These are phyloP conservation scores for Cutaneotrichosporon cutaneum DNA, from an alignment of 1,284 basidiomycete genomes.

Conservation along the genomic window DNA sequence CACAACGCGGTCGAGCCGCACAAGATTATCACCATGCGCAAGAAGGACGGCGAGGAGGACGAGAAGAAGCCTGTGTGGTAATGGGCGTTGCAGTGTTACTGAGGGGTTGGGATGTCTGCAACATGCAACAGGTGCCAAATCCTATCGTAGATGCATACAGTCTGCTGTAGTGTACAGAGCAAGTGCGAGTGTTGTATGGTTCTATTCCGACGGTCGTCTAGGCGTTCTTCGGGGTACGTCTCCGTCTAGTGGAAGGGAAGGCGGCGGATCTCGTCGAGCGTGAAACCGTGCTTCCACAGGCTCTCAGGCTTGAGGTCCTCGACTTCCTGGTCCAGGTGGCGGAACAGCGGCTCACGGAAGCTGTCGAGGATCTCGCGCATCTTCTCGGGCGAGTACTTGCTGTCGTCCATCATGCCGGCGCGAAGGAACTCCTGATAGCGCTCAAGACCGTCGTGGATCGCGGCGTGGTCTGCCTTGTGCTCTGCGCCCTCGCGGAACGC, in stretches of 20 bases:
- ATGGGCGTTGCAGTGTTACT: no score
- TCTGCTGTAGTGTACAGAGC: conserved; percentile 1
- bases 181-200: neutral
- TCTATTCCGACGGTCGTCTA: conserved; percentile 16
- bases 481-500: conserved; percentile 57
- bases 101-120: neutral
- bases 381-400: conserved; percentile 60
- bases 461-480: conserved; percentile 63
- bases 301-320: conserved; percentile 63
- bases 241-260: conserved; percentile 51
- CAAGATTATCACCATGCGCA: conserved; percentile 32
- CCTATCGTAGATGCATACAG: conserved; percentile 9
- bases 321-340: conserved; percentile 68
- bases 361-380: conserved; percentile 63
- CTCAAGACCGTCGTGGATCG: conserved; percentile 66
- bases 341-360: conserved; percentile 64
- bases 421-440: conserved; percentile 57
- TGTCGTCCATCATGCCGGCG: conserved; percentile 57
- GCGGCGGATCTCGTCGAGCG: conserved; percentile 60
- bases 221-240: no score
- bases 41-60: conserved; percentile 21
- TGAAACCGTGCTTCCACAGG: conserved; percentile 64
- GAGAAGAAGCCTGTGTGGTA: neutral
- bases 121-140: neutral
- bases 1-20: conserved; percentile 39